These are phyloP conservation scores for Acacia acuminata DNA, from an alignment of 306 rosid genomes.

Conservation along the genomic window DNA sequence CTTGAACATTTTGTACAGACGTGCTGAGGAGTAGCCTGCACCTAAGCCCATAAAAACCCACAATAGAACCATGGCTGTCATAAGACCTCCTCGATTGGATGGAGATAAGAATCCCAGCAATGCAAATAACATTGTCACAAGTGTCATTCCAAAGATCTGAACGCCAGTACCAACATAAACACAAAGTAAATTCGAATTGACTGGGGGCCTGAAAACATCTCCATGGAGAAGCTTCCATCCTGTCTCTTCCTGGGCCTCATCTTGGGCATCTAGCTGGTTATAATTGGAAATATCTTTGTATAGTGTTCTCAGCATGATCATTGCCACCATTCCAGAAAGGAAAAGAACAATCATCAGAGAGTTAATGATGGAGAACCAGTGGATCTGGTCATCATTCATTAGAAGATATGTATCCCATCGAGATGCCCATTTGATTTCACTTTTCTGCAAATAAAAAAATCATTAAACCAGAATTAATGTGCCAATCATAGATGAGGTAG, in stretches of 20 bases:
- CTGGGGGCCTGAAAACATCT: slow-evolving; percentile 89
- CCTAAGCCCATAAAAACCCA: slow-evolving; percentile 99
- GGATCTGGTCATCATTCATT: slow-evolving; percentile 99
- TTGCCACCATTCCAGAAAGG: slow-evolving; percentile 99
- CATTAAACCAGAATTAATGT: slow-evolving; percentile 24
- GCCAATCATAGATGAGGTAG: slow-evolving; percentile 9
- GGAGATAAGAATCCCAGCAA: slow-evolving; percentile 98
- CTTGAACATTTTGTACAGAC: slow-evolving; percentile 97
- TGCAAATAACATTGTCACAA: slow-evolving; percentile 98
- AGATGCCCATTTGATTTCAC: slow-evolving; percentile 98
- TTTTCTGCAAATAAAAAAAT: slow-evolving; percentile 55
- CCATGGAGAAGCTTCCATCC: slow-evolving; percentile 99
- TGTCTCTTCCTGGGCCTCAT: slow-evolving; percentile 99
- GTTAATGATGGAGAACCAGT: slow-evolving; percentile 98
- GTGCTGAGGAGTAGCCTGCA: slow-evolving; percentile 96
- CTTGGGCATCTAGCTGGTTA: slow-evolving; percentile 97
- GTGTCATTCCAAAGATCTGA: slow-evolving; percentile 93
- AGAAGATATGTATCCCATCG: slow-evolving; percentile 99
- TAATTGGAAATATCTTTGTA: slow-evolving; percentile 97
- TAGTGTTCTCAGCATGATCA: slow-evolving; percentile 99
- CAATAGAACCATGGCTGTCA: slow-evolving; percentile 99
- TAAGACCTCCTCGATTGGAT: slow-evolving; percentile 97
- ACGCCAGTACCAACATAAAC: slow-evolving; percentile 99
- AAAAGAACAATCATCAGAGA: slow-evolving; percentile 99
- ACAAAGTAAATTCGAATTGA: slow-evolving; percentile 87